Percentiles rank a stretch among this genome's conserved stretches.
phyloP scores from a whole-genome alignment of 2,329 filamentous ascomycete species.

The Trichothecium sympodiale region DNA sequence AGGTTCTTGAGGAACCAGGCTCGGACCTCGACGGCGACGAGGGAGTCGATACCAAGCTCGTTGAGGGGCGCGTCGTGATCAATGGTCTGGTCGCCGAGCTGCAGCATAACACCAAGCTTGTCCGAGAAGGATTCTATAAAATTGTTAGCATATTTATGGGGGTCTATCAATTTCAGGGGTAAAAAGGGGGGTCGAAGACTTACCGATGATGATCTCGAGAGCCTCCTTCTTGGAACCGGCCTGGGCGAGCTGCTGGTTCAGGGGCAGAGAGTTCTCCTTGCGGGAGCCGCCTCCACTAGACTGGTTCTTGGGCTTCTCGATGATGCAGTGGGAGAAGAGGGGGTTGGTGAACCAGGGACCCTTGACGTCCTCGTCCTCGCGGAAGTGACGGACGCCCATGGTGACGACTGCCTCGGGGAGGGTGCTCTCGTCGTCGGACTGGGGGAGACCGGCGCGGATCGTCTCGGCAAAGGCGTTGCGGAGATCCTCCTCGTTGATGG shows the following conservation, averaged over 20 bases:
- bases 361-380: not conserved
- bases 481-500: conserved; percentile 17
- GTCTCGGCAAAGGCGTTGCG: conserved; percentile 18
- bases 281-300: no score
- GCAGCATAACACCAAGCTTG: no score
- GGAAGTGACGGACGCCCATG: conserved; percentile 3
- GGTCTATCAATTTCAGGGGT: not conserved
- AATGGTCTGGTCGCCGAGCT: not conserved
- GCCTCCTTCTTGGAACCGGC: conserved; percentile 1
- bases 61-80: not conserved
- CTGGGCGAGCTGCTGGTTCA: conserved; percentile 1
- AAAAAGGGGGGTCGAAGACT: not conserved
- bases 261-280: conserved; percentile 1
- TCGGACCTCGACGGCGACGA: conserved; percentile 23
- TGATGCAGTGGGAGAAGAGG: no score
- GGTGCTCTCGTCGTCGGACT: not conserved
- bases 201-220: not conserved
- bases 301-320: no score
- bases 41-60: conserved; percentile 15
- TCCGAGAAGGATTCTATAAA: conserved; percentile 1
- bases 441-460: conserved; percentile 11
- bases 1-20: conserved; percentile 37
- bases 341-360: not conserved
- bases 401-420: conserved; percentile 3
- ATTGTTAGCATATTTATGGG: not conserved